Base-by-base conservation (phyloP, 352 stramenopile species). In the Elongisporangium undulatum region DNA sequence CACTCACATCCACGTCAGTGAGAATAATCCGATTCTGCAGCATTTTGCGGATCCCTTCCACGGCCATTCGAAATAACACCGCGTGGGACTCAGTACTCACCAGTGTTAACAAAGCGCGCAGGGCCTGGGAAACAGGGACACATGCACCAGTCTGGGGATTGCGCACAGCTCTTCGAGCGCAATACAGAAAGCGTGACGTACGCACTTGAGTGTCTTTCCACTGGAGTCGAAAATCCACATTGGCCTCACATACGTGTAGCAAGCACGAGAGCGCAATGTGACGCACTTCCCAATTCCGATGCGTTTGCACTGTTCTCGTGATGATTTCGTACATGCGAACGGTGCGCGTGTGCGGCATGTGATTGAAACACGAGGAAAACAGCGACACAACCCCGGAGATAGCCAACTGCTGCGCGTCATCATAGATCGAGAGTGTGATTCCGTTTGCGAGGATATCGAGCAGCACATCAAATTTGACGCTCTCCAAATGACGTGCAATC, bases 301-400 rank as follows among this genome's bases (percentile, higher is more conserved):
- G 86, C 17, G 69, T 86, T 66, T 90, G 81, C 0, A 89, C 75
- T 9, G 74, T 74, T 24, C 64, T 81, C 10, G 80, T 76, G 56
- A 96, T 71, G 34, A 94, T 67, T 29, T 93, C 85, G 61, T 94
- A 94, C 82, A 94, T 89, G 7, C 85, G 82, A 17, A 95, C 53
- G 1, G 82, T 69, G 1, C 86, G 79, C 15, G 61, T 68, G 17
- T 79, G 79, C 24, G 87, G 87, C 34, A 94, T 68, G 62, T 94
- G 83, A 55, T 91, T 72, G 45, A 96, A 96, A 34, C 76, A 81
- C 48, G 77, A 87, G 6, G 74, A 87, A 41, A 96, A 94, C 19
- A 96, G 64, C 13, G 80, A 79, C 21, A 86, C 80, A 21, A 95
- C 78, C 0, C 82, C 79, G 0, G 68, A 66, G 7, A 74, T 72